Conservation (phyloP, 371 early-diverging fungal species). For the Amoeboaphelidium occidentale region DNA sequence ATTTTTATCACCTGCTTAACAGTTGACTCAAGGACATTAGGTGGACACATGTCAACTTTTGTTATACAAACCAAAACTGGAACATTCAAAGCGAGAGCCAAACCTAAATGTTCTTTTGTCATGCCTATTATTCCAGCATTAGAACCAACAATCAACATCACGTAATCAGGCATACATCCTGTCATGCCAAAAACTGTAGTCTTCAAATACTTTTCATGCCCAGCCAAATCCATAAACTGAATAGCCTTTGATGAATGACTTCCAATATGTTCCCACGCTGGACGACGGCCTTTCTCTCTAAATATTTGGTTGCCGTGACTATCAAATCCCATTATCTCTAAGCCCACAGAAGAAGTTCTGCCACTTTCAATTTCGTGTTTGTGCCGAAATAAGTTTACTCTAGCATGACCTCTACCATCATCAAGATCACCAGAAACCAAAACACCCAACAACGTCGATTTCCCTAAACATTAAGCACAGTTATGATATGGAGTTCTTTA, state of each 20-base stretch:
- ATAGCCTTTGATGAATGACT: background rate
- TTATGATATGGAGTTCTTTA: too few relatives aligned
- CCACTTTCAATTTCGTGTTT: slow-evolving; percentile 82
- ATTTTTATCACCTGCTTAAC: slow-evolving; percentile 54
- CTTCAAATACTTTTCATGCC: slow-evolving; percentile 3
- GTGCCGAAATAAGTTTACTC: slow-evolving; percentile 65
- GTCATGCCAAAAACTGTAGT: slow-evolving; percentile 3
- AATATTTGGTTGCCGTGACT: slow-evolving; percentile 10
- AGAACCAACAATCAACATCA: slow-evolving; percentile 26
- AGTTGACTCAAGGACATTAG: slow-evolving; percentile 51
- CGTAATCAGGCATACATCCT: slow-evolving; percentile 3
- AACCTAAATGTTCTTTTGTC: slow-evolving; percentile 30
- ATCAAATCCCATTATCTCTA: slow-evolving; percentile 70
- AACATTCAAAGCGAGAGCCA: slow-evolving; percentile 1
- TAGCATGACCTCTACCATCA: slow-evolving; percentile 77
- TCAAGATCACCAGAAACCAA: slow-evolving; percentile 66
- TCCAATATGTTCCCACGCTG: slow-evolving; percentile 1
- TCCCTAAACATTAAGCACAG: too few relatives aligned
- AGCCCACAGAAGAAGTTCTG: slow-evolving; percentile 66
- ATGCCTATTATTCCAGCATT: slow-evolving; percentile 79
- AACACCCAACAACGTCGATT: slow-evolving; percentile 70
- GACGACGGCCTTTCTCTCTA: background rate
- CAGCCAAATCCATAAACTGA: slow-evolving; percentile 2
- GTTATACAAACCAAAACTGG: background rate
- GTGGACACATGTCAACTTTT: slow-evolving; percentile 37